Base-by-base conservation (phyloP, 2,329 filamentous ascomycete genomes). In the Pseudopyrenochaeta lycopersici region DNA sequence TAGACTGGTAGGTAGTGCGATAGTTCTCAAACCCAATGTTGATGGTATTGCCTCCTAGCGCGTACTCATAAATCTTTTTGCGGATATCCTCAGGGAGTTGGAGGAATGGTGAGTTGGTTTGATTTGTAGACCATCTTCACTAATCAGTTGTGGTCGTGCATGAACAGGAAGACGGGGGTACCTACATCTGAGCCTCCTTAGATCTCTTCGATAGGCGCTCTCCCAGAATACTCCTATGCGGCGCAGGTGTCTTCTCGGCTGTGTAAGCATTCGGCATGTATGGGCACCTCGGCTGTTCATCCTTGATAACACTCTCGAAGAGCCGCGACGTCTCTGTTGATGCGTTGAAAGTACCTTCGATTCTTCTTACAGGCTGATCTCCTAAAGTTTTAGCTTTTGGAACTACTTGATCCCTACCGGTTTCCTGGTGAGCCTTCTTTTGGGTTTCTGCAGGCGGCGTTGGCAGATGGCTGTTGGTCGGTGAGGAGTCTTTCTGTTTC, bases 31-130 rank as follows among this genome's bases (percentile, higher is more conserved):
- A 71, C 4, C 49, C 41, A 29, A 73, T 68, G 7, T 51, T 49
- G 46, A 73, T 71, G 10, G 64, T 68, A 10, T 65, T 63, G 4
- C 66, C 66, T 18, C 69, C 66, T 15, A 68, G 54, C 1, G 42
- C 46, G 27, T 62, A 63, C 4, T 52, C 52, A 33, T 66, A 72
- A 31, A 73, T 70, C 11, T 18, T 41, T 6, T 48, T 47, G 7
- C 67, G 64, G 6, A 72, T 53, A 17, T 66, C 58, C 4, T 40
- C 39, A 5, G 70, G 69, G 3, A 73, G 62, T 12, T 58, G 58
- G 14, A 73, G 45, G 2, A 73, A 58, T 6, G 53, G 60, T 10
- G 69, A 71, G 2, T 56, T 51, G 15, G 33, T 44, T 38, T 70
- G 70, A 27, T 73, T 73, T 7, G 21, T 27, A 0, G 46, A 46